Conservation (phyloP, 306 rosid species). For the Cicer cuneatum region DNA sequence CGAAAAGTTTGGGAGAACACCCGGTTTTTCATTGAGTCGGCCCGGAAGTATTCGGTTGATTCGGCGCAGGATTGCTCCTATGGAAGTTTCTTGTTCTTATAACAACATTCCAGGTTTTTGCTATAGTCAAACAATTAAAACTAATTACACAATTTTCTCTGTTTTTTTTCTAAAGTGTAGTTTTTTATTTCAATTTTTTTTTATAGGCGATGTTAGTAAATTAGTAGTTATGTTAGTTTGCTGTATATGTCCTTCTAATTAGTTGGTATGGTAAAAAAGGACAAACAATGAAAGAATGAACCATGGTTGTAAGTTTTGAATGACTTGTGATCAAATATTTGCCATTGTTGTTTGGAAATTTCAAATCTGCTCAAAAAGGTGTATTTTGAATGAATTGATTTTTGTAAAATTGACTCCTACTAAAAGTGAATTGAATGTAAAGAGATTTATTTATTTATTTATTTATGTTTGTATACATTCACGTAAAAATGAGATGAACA, state of each 20-base stretch:
- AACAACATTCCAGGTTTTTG: slow-evolving; percentile 68
- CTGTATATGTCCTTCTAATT: no score
- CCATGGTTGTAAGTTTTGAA: slow-evolving; percentile 19
- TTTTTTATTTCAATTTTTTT: slow-evolving; percentile 1
- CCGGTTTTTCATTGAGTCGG: slow-evolving; percentile 46
- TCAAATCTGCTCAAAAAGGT: slow-evolving; percentile 8
- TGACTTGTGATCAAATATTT: slow-evolving; percentile 24
- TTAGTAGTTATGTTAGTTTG: no score
- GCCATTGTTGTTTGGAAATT: slow-evolving; percentile 8
- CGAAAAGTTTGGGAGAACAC: slow-evolving; percentile 46
- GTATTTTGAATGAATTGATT: no score
- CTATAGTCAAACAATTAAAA: background rate
- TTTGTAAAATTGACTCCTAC: no score
- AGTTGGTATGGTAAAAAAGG: background rate
- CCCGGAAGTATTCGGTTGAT: slow-evolving; percentile 47
- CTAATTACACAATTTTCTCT: background rate
- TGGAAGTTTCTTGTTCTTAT: slow-evolving; percentile 64
- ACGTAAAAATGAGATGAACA: no score
- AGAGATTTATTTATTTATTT: no score
- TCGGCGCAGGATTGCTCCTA: slow-evolving; percentile 45
- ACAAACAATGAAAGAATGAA: background rate
- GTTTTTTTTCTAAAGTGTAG: background rate
- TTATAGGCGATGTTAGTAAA: no score
- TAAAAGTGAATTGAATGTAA: no score
- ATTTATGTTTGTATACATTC: no score